phyloP scores from a whole-genome alignment of 345 rosid species.

The rapeseed (Brassica napus) region Da-Ae NC_063440.1:11900001-11900500 shows the following conservation, averaged over 20 bases:
- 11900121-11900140: constrained; percentile 49
- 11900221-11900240: constrained; percentile 24
- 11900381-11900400: neutral
- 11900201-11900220: neutral
- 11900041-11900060: constrained; percentile 44
- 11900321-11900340: neutral
- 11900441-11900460: too few relatives aligned
- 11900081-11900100: constrained; percentile 58
- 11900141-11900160: constrained; percentile 51
- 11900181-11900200: constrained; percentile 12
- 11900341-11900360: neutral
- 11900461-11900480: too few relatives aligned
- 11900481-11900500: too few relatives aligned
- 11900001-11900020: constrained; percentile 43
- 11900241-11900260: neutral
- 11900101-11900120: constrained; percentile 54
- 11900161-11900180: constrained; percentile 49
- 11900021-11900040: constrained; percentile 47
- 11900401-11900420: constrained; percentile 1
- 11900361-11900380: neutral
- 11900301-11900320: neutral
- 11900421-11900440: constrained; percentile 1
- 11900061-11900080: constrained; percentile 57
- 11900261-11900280: neutral
- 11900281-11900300: constrained; percentile 7